Evolutionary conservation across 139 green algal genomes (phyloP).

Genomic region (Tetradesmus lagerheimii): DNA sequence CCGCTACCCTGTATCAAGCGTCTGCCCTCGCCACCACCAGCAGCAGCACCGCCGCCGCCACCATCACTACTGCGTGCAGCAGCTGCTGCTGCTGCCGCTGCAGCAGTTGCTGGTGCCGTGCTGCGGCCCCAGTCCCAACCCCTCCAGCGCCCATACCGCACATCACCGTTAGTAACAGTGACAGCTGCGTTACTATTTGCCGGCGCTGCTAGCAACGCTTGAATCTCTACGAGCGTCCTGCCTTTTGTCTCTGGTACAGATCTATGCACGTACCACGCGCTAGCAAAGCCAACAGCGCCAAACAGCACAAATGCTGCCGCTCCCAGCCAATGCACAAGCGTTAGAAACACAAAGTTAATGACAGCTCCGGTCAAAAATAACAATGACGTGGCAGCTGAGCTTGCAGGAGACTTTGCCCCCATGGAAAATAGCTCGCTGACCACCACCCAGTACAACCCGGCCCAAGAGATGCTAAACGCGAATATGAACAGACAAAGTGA

Average conservation of each 20-base stretch:
- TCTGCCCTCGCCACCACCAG: background rate
- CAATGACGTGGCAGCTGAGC: slow-evolving; percentile 64
- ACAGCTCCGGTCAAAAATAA: slow-evolving; percentile 78
- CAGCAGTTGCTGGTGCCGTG: background rate
- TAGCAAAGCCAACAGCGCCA: slow-evolving; percentile 54
- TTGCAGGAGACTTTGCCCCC: slow-evolving; percentile 54
- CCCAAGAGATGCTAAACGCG: slow-evolving; percentile 74
- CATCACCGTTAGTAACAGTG: background rate
- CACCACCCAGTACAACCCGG: slow-evolving; percentile 88
- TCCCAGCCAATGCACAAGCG: slow-evolving; percentile 64
- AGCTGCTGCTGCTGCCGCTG: background rate
- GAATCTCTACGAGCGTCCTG: slow-evolving; percentile 70
- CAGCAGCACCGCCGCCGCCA: slow-evolving; percentile 6
- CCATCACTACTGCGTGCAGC: background rate
- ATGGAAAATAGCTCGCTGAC: slow-evolving; percentile 84
- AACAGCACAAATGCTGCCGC: slow-evolving; percentile 69
- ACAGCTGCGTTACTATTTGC: background rate
- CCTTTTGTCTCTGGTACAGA: slow-evolving; percentile 85
- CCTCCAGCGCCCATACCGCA: background rate
- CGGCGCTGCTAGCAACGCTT: slow-evolving; percentile 54
- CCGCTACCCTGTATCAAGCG: background rate
- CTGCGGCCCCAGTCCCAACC: slow-evolving; percentile 25
- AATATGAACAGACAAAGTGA: slow-evolving; percentile 88
- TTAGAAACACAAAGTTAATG: slow-evolving; percentile 81
- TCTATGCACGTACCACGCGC: slow-evolving; percentile 62